A percentile compares a stretch with the other conserved stretches of the same genome.
Evolutionary conservation across 148 eudicot genomes (phyloP).

Genomic region (Rhododendron mucronatum): DNA sequence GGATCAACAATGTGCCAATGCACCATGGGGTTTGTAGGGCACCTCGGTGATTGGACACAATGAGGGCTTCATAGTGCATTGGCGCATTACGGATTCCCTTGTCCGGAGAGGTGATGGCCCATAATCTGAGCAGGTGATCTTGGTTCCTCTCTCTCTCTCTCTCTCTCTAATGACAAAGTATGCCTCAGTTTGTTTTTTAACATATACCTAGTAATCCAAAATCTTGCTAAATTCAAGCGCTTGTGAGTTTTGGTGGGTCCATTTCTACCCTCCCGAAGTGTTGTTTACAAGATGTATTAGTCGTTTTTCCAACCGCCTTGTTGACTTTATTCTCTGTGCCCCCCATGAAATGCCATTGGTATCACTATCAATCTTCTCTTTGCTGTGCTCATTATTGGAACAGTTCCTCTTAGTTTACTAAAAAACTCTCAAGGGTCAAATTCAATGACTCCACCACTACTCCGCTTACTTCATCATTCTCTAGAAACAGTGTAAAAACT

Average conservation of each 20-base stretch:
- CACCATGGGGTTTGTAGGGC: too few species aligned
- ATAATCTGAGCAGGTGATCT: background rate
- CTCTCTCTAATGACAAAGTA: background rate
- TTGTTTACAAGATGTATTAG: background rate
- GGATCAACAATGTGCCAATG: background rate
- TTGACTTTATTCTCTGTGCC: background rate
- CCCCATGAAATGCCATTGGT: background rate
- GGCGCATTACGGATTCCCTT: too few species aligned
- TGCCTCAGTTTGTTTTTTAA: background rate
- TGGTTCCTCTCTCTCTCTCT: background rate
- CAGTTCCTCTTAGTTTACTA: background rate
- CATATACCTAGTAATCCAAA: background rate
- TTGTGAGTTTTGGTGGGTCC: background rate
- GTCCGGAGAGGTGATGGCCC: background rate
- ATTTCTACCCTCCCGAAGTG: background rate
- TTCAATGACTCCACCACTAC: background rate
- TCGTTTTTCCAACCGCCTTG: background rate
- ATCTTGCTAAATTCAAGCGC: background rate
- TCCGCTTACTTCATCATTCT: background rate
- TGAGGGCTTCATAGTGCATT: too few species aligned
- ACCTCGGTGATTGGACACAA: background rate
- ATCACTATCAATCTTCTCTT: background rate
- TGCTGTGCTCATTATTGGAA: background rate
- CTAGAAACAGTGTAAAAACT: background rate
- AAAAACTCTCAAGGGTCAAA: background rate